Conservation (phyloP, 1,139 yeast species). For the Suhomyces yuchorum region DNA sequence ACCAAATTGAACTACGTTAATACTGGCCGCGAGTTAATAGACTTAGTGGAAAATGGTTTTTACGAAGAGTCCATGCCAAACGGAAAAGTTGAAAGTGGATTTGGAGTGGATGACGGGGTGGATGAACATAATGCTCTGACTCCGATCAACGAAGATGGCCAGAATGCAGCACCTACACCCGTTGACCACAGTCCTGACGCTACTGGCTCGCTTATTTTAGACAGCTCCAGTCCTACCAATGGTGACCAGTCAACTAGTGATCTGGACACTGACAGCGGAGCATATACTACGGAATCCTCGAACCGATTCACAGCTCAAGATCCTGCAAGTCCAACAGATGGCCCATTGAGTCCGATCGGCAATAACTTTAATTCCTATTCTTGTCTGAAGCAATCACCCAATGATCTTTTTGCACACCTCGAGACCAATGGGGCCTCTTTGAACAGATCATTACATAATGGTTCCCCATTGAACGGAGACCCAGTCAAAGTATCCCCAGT, state of each 20-base stretch:
- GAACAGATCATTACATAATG: not conserved
- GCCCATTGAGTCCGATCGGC: conserved; percentile 2
- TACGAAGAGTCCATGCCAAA: conserved; percentile 17
- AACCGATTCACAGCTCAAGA: not conserved
- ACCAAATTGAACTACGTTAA: conserved; percentile 30
- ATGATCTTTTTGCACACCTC: conserved; percentile 5
- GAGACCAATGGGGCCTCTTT: not conserved
- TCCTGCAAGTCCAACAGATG: conserved; percentile 3
- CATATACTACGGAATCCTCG: conserved; percentile 7
- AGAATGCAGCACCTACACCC: conserved; percentile 5
- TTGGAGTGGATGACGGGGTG: conserved; percentile 26
- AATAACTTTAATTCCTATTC: not conserved
- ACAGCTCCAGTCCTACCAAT: not conserved
- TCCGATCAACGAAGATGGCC: conserved; percentile 25
- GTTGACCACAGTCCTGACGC: conserved; percentile 9
- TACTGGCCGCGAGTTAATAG: conserved; percentile 37
- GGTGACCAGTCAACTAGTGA: not conserved
- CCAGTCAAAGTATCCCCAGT: not conserved
- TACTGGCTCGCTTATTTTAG: not conserved
- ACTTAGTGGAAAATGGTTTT: conserved; percentile 30
- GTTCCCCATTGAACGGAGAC: not conserved
- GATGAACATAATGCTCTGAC: conserved; percentile 30
- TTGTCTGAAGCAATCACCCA: not conserved
- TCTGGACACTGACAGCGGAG: not conserved
- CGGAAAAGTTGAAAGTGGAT: conserved; percentile 13